These are phyloP conservation scores for Coprinopsis strossmayeri DNA, from an alignment of 768 basidiomycete genomes.

Conservation along the genomic window DNA sequence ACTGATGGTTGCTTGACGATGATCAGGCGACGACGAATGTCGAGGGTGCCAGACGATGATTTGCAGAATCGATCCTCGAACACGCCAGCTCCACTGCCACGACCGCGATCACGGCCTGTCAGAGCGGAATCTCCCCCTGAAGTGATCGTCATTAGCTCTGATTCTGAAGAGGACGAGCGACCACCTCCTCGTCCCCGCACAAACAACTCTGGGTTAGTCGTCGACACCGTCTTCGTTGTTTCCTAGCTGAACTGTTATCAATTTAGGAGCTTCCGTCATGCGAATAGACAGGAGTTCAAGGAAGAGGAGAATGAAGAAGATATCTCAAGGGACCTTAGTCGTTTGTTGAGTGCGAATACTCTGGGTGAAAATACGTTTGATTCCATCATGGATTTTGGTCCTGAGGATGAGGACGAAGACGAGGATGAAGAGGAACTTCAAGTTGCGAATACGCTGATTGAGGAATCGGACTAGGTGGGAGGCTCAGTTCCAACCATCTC, in stretches of 20 bases:
- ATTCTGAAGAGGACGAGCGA: neutral
- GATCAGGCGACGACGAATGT: neutral
- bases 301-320: too few species aligned
- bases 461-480: too few species aligned
- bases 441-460: too few species aligned
- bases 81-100: neutral
- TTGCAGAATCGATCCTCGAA: neutral
- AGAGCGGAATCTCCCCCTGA: neutral
- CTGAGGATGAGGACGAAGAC: neutral
- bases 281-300: too few species aligned
- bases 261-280: too few species aligned
- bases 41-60: neutral
- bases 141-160: neutral
- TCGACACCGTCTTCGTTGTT: too few species aligned
- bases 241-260: too few species aligned
- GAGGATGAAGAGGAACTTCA: neutral
- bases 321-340: too few species aligned
- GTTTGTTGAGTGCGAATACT: too few species aligned
- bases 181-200: too few species aligned
- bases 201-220: too few species aligned
- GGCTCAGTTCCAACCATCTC: too few species aligned
- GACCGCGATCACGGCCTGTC: neutral
- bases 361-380: neutral
- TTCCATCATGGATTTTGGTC: neutral
- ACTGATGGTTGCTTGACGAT: neutral